A percentile compares a stretch with the other conserved stretches of the same genome.
phyloP scores from a whole-genome alignment of 768 basidiomycete species.

The Plicaturopsis crispa region DNA sequence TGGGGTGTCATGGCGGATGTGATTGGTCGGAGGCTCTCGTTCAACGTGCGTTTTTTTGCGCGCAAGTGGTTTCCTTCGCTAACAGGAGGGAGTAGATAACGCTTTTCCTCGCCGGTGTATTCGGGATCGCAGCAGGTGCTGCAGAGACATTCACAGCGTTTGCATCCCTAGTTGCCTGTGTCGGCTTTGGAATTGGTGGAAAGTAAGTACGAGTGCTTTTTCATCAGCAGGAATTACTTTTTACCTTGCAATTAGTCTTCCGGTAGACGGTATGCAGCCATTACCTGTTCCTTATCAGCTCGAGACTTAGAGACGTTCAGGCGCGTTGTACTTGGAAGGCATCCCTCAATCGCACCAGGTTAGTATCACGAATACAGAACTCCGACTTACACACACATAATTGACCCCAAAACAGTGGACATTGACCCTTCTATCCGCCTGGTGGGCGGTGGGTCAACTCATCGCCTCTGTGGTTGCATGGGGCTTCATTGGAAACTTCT shows the following conservation, averaged over 20 bases:
- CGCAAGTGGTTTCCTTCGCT: no score
- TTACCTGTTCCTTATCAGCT: no score
- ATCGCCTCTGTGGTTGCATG: conserved; percentile 44
- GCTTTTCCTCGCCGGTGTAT: conserved; percentile 33
- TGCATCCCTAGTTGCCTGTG: conserved; percentile 32
- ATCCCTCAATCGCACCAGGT: conserved; percentile 35
- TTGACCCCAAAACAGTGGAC: conserved; percentile 32
- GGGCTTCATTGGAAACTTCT: conserved; percentile 49
- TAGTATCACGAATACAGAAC: conserved; percentile 6
- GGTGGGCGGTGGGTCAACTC: conserved; percentile 47
- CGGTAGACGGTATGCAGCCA: conserved; percentile 23
- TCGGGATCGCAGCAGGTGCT: conserved; percentile 43
- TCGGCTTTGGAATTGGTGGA: conserved; percentile 45
- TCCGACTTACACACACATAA: conserved; percentile 1
- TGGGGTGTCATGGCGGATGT: conserved; percentile 46
- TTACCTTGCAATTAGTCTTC: not conserved
- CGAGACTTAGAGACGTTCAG: no score
- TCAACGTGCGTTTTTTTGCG: no score
- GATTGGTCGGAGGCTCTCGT: conserved; percentile 37
- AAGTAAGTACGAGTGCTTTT: conserved; percentile 31
- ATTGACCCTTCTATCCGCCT: conserved; percentile 45
- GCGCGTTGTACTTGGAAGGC: conserved; percentile 37
- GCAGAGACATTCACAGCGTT: conserved; percentile 38
- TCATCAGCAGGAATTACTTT: not conserved
- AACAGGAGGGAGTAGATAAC: no score